phyloP scores from a whole-genome alignment of 768 basidiomycete genomes.

The Lactifluus echinatus region DNA sequence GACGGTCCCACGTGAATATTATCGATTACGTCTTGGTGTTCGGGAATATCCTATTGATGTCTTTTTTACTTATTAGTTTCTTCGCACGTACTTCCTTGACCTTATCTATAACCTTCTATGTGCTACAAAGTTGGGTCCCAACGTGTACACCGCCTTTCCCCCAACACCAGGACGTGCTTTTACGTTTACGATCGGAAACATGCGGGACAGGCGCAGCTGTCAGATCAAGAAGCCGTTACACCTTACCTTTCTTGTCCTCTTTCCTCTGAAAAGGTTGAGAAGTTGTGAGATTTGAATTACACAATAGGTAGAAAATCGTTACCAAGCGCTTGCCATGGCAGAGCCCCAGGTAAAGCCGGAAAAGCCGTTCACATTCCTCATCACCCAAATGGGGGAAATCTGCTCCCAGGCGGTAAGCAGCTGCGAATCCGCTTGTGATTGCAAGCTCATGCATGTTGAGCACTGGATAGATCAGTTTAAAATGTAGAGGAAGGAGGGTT shows the following conservation, averaged over 20 bases:
- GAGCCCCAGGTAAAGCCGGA: slow-evolving; percentile 25
- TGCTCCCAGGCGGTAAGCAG: slow-evolving; percentile 31
- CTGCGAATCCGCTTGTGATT: slow-evolving; percentile 35
- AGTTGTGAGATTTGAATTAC: not conserved
- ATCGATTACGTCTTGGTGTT: slow-evolving; percentile 7
- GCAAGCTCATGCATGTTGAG: slow-evolving; percentile 32
- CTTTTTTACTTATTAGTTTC: slow-evolving; percentile 1
- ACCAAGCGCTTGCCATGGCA: slow-evolving; percentile 26
- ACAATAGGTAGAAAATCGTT: not conserved
- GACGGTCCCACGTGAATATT: not conserved
- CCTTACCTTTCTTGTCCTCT: slow-evolving; percentile 22
- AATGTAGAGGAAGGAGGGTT: not conserved
- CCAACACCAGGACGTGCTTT: not conserved
- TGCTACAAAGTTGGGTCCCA: not conserved
- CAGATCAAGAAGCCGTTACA: not conserved
- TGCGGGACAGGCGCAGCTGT: not conserved
- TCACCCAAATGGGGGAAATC: slow-evolving; percentile 28
- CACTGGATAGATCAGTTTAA: slow-evolving; percentile 15
- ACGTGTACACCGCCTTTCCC: not conserved
- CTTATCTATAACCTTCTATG: not conserved
- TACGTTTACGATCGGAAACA: not conserved
- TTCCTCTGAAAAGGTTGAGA: slow-evolving; percentile 19
- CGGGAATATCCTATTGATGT: slow-evolving; percentile 3
- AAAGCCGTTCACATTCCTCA: slow-evolving; percentile 26
- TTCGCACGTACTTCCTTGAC: not conserved